phyloP scores from a whole-genome alignment of 2,329 filamentous ascomycete genomes.

The Ophiobolus disseminans region DNA sequence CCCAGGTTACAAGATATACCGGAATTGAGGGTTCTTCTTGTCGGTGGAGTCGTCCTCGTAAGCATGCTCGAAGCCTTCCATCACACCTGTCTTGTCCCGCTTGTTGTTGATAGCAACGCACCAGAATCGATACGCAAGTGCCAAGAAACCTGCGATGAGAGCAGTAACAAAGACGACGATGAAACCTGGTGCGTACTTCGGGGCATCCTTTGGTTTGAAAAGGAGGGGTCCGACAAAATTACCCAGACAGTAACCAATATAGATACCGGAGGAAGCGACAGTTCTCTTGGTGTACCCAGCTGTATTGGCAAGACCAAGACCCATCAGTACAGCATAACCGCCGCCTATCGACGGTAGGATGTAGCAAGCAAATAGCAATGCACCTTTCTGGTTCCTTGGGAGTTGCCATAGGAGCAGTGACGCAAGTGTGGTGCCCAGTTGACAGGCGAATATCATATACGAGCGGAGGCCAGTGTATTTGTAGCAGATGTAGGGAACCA shows the following conservation, averaged over 20 bases:
- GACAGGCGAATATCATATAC: slow-evolving; percentile 35
- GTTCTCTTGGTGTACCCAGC: slow-evolving; percentile 58
- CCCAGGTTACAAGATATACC: slow-evolving; percentile 18
- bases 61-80: slow-evolving; percentile 60
- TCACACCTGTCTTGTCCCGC: slow-evolving; percentile 51
- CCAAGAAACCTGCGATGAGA: slow-evolving; percentile 44
- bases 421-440: slow-evolving; percentile 50
- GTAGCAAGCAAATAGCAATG: slow-evolving; percentile 55
- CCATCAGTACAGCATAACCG: slow-evolving; percentile 59
- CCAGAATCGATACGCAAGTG: slow-evolving; percentile 54
- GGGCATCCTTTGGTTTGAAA: slow-evolving; percentile 23
- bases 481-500: slow-evolving; percentile 26
- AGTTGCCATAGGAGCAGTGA: slow-evolving; percentile 42
- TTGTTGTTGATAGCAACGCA: slow-evolving; percentile 54
- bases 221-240: slow-evolving; percentile 44
- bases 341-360: slow-evolving; percentile 55
- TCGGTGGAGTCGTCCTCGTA: slow-evolving; percentile 62
- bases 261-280: slow-evolving; percentile 55
- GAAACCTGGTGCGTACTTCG: slow-evolving; percentile 49
- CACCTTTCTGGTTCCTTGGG: slow-evolving; percentile 45
- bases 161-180: slow-evolving; percentile 50
- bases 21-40: slow-evolving; percentile 27
- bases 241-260: slow-evolving; percentile 57
- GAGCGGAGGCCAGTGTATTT: slow-evolving; percentile 24
- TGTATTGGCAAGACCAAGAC: slow-evolving; percentile 56